Base-by-base conservation (phyloP, 257 asterid species). In the Gentiana macrophylla region DNA sequence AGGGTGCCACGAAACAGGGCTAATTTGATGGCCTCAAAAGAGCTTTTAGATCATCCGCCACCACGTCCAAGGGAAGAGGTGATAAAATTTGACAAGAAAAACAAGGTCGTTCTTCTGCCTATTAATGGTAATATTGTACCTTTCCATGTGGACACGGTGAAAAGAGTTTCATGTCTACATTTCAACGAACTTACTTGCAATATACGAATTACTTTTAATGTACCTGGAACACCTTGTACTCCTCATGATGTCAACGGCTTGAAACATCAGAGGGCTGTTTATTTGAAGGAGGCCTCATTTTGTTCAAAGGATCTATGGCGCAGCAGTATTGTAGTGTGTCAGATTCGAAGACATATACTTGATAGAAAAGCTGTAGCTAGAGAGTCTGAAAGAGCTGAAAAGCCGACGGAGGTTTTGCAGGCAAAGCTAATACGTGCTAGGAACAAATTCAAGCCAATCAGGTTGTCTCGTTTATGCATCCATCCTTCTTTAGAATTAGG, bases 301-400 rank as follows among this genome's bases (percentile, higher is more conserved):
- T 84, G 84, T 52, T 85, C 92, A 48, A 85, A 85, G 77, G 91
- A 85, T 62, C 70, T 81, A 0, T 73, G 89, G 67, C 92, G 77
- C 74, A 78, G 74, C 35, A 78, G 78, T 69, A 91, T 82, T 67
- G 79, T 84, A 34, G 92, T 77, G 58, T 84, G 80, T 60, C 69
- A 36, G 69, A 79, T 79, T 52, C 79, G 78, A 61, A 77, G 24
- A 15, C 24, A 15, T 15, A 15, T 84, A 2, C 92, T 84, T 3
- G 60, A 80, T 52, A 74, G 88, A 6, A 74, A 80, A 67, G 88
- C 82, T 43, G 59, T 70, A 72, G 82, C 86, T 24, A 72, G 94
- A 72, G 94, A 84, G 67, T 77, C 88, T 55, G 94, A 84, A 67
- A 75, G 76, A 62, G 94, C 92, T 32, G 92, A 84, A 78, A 74